Evolutionary conservation across 495 filamentous ascomycete genomes (phyloP), one percentile per base, ranked within the genome.

Genomic region (Neurospora tetraspora): DNA sequence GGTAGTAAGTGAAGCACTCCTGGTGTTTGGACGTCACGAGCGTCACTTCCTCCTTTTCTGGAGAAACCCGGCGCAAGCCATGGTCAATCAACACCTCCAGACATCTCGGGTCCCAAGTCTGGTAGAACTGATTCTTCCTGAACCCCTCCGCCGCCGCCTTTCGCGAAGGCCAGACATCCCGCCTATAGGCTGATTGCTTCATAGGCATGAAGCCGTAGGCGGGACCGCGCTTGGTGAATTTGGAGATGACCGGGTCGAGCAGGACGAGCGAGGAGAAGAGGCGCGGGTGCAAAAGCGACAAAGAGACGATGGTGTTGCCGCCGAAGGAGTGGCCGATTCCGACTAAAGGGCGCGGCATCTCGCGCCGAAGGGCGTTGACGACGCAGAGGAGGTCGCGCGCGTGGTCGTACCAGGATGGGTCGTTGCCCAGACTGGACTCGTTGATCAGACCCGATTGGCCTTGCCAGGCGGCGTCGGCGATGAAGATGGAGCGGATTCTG

Each of bases 251-350:
- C 6, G 94, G 94, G 79, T 98, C 95, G 2, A 98, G 82, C 7
- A 96, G 86, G 68, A 97, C 85, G 8, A 97, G 77, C 3, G 89
- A 89, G 70, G 90, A 86, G 73, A 98, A 86, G 11, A 98, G 88
- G 5, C 94, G 89, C 10, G 96, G 94, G 82, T 97, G 93, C 73
- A 94, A 86, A 16, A 96, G 83, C 20, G 92, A 84, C 18, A 88
- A 79, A 71, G 88, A 83, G 71, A 83, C 80, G 74, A 93, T 86
- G 70, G 92, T 87, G 78, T 87, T 88, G 73, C 87, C 94, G 75
- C 96, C 96, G 86, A 94, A 91, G 79, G 92, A 95, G 82, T 99
- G 96, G 27, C 96, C 96, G 4, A 99, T 79, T 38, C 94, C 96
- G 72, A 98, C 82, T n/a, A 98, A 81, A 6, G 96, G 95, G 12